Conservation (phyloP, 441 rosid genomes). For the Erodium texanum region DNA sequence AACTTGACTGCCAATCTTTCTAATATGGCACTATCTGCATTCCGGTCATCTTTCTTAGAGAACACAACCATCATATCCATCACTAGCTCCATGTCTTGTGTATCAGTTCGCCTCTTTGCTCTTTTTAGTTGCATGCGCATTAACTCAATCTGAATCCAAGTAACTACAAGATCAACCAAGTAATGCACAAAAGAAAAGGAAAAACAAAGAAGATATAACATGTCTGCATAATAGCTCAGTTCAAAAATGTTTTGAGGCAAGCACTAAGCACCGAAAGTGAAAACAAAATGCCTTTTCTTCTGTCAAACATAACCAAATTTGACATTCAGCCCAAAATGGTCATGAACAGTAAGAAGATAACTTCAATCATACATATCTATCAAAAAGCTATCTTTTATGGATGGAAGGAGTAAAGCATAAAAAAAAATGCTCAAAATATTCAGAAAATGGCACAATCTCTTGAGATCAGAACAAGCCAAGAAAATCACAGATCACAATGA, state of each 20-base stretch:
- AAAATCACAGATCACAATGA: neutral
- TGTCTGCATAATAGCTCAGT: no score
- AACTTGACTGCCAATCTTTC: constrained; percentile 66
- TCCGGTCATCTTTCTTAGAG: constrained; percentile 47
- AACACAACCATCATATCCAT: constrained; percentile 75
- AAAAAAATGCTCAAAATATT: neutral
- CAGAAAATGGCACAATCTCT: neutral
- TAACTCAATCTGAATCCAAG: constrained; percentile 40
- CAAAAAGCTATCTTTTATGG: no score
- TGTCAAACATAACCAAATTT: no score
- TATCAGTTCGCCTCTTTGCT: constrained; percentile 55
- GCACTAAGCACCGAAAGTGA: no score
- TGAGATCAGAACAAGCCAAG: neutral
- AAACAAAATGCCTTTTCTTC: no score
- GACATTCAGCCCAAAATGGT: no score
- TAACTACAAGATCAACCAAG: constrained; percentile 1
- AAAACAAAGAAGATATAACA: no score
- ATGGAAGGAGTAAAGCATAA: no score
- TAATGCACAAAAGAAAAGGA: no score
- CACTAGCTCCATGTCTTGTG: constrained; percentile 76
- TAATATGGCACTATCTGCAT: constrained; percentile 53
- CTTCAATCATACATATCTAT: no score
- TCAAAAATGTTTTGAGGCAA: no score
- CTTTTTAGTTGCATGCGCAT: constrained; percentile 41
- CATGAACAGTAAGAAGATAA: no score